A percentile compares a stretch with the other conserved stretches of the same genome.
These are phyloP conservation scores for Rhazya stricta DNA, from an alignment of 257 asterid genomes.

Conservation along the genomic window DNA sequence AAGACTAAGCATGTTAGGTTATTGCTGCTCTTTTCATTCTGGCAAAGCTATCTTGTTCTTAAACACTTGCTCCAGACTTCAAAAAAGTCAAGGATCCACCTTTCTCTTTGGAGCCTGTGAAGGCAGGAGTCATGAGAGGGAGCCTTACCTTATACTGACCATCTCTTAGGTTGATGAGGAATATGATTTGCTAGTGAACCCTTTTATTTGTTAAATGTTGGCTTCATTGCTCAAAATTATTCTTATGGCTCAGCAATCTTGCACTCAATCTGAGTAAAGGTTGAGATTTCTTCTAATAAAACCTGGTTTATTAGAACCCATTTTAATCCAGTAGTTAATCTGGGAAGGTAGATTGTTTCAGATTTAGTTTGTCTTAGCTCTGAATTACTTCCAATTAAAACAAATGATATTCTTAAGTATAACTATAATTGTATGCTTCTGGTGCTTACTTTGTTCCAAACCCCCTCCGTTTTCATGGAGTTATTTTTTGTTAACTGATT, in stretches of 20 bases:
- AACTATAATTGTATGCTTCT: not conserved
- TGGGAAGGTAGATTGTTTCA: not conserved
- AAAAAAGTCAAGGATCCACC: not conserved
- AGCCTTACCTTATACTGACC: not conserved
- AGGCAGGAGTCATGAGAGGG: not conserved
- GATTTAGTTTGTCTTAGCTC: not conserved
- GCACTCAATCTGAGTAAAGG: not conserved
- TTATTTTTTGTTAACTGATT: conserved; percentile 15
- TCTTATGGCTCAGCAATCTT: not conserved
- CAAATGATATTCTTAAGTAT: too few species aligned
- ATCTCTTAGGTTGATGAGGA: not conserved
- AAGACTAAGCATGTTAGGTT: not conserved
- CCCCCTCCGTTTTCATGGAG: not conserved
- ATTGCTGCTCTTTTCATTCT: not conserved
- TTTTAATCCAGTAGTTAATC: not conserved
- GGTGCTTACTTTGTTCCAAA: not conserved
- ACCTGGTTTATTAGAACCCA: not conserved
- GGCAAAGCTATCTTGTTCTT: too few species aligned
- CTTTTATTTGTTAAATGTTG: not conserved
- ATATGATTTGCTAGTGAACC: not conserved
- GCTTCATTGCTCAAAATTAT: not conserved
- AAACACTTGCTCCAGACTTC: not conserved
- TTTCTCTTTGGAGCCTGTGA: not conserved
- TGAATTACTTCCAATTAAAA: not conserved
- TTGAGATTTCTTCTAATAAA: not conserved